phyloP scores from a whole-genome alignment of 345 rosid genomes.

The Eucalyptus regnans region DNA sequence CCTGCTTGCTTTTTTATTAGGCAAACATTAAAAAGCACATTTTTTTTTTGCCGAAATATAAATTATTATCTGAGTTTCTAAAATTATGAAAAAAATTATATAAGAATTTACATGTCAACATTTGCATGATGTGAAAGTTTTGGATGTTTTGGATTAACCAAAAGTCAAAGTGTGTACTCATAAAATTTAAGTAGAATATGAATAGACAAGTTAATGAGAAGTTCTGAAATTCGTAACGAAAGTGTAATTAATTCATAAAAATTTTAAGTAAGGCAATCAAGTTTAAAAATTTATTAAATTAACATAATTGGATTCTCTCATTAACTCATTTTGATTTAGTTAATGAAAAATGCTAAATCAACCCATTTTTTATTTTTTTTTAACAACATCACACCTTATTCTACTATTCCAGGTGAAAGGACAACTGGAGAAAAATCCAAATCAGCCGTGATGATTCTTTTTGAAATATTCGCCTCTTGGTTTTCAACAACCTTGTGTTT shows the following conservation, averaged over 20 bases:
- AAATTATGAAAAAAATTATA: fast-evolving
- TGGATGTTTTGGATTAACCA: background rate
- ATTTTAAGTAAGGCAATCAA: fast-evolving
- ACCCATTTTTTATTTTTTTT: background rate
- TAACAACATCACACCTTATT: background rate
- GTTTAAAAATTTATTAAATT: background rate
- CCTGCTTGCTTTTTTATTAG: background rate
- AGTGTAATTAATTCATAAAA: background rate
- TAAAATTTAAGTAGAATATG: background rate
- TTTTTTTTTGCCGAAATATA: fast-evolving
- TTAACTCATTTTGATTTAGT: background rate
- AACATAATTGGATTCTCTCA: background rate
- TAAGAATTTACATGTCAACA: background rate
- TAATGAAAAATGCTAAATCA: background rate
- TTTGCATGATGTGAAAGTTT: background rate
- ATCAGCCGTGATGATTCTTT: background rate
- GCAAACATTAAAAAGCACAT: background rate
- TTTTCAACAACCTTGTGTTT: background rate
- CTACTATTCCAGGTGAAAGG: background rate
- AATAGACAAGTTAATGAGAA: background rate
- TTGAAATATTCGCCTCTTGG: background rate
- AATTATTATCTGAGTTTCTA: fast-evolving
- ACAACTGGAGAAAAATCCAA: background rate
- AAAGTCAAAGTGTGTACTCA: fast-evolving
- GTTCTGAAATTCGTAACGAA: background rate